Evolutionary conservation across 2,329 filamentous ascomycete genomes (phyloP), one percentile per base, ranked within the genome.

Genomic region (Fusarium sp.): DNA sequence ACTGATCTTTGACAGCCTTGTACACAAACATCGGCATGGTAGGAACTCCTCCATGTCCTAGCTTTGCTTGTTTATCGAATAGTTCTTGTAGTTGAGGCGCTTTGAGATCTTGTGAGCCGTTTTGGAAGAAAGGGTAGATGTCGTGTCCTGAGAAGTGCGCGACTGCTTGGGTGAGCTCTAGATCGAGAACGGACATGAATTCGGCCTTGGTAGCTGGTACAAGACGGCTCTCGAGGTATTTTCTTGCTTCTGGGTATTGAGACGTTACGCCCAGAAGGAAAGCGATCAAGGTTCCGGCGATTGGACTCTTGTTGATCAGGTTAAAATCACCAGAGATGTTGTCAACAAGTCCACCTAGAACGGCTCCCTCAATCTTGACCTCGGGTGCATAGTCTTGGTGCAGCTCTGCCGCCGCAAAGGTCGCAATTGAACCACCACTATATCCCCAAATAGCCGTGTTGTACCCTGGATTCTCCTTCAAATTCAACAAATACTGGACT

Each of bases 11-110:
- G 20, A 83, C 79, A 1, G 84, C 82, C 65, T 87, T 87, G 74
- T 87, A 87, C 5, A 85, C 73, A 63, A 84, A 84, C 9, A 87
- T 55, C 0, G 86, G 85, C 73, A 86, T 84, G 14, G 77, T 64
- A 0, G 85, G 86, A 0, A 80, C 74, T 2, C 81, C 82, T 52
- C 83, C 79, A 29, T 75, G 62, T 2, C 80, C 79, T 29, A 77
- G 67, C 15, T 76, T 68, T 50, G 75, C 77, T 38, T 80, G 75
- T 8, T 70, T 52, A 20, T 78, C 67, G 24, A 79, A 77, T 7
- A 78, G 66, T 0, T 68, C 56, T 22, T 70, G 64, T 6, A 66
- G 52, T 7, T 52, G 74, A 3, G 57, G 71, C 15, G n/a, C 69
- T 20, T 73, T 61, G 3, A 81, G 20, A 22, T 79, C 78, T 4